These are phyloP conservation scores for Chytriomyces confervae DNA, from an alignment of 192 early-diverging fungal species.

Conservation along the genomic window DNA sequence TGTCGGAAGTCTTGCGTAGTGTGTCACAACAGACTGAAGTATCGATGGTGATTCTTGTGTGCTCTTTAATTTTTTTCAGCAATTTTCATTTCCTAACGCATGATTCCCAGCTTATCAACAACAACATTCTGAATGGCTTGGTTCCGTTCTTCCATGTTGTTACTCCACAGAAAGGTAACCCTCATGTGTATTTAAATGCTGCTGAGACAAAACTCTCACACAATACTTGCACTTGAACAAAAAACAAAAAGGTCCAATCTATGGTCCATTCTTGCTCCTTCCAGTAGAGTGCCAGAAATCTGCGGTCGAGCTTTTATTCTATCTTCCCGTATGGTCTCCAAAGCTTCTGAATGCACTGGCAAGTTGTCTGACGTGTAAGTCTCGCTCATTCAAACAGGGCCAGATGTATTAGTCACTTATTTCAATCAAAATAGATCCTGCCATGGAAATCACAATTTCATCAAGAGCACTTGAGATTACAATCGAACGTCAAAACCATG, in stretches of 20 bases:
- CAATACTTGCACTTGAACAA: not conserved
- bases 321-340: slow-evolving; percentile 3
- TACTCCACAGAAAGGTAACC: not conserved
- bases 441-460: not conserved
- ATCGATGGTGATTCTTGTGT: not conserved
- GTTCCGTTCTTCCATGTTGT: slow-evolving; percentile 23
- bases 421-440: not conserved
- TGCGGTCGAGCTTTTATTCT: slow-evolving; percentile 19
- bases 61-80: not conserved
- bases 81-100: not conserved
- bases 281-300: slow-evolving; percentile 16
- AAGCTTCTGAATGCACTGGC: slow-evolving; percentile 18
- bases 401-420: not conserved
- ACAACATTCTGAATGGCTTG: slow-evolving; percentile 2
- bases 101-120: not conserved
- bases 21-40: not conserved
- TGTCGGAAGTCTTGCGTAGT: slow-evolving; percentile 13
- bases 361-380: slow-evolving; percentile 13
- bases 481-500: slow-evolving; percentile 7
- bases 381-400: not conserved
- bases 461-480: slow-evolving; percentile 18
- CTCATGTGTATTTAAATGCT: not conserved
- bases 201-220: too few relatives aligned
- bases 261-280: slow-evolving; percentile 17
- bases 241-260: slow-evolving; percentile 2